phyloP scores from a whole-genome alignment of 306 rosid species.

The Castanea crenata region DNA sequence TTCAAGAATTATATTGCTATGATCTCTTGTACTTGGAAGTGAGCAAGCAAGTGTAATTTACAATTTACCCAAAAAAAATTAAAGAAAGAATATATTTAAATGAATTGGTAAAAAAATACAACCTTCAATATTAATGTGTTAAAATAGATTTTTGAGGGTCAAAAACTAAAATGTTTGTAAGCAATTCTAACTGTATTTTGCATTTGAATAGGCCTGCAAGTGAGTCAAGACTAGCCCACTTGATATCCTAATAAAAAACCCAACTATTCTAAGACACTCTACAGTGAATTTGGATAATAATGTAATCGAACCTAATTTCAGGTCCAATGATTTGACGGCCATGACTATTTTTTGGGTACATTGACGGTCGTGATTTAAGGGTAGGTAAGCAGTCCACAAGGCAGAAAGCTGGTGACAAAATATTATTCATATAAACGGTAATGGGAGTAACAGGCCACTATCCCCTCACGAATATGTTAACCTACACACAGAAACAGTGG shows the following conservation, averaged over 20 bases:
- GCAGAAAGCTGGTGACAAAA: neutral
- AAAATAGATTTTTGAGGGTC: too few species aligned
- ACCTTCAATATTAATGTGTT: too few species aligned
- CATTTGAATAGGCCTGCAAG: conserved; percentile 9
- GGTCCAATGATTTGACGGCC: conserved; percentile 11
- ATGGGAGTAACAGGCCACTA: conserved; percentile 20
- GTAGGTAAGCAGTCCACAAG: neutral
- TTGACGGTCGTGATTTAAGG: conserved; percentile 5
- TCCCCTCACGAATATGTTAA: conserved; percentile 42
- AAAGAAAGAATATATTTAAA: too few species aligned
- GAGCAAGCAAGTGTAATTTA: too few species aligned
- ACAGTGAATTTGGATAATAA: neutral
- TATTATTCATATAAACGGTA: neutral
- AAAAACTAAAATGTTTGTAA: too few species aligned
- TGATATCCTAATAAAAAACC: neutral
- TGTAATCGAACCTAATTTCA: neutral
- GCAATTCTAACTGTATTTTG: too few species aligned
- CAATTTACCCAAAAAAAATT: too few species aligned
- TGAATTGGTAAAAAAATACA: too few species aligned
- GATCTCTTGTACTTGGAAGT: too few species aligned
- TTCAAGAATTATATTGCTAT: too few species aligned
- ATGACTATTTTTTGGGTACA: neutral
- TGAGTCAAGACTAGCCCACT: neutral
- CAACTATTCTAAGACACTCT: neutral
- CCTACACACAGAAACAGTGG: conserved; percentile 47